Evolutionary conservation across 257 asterid genomes (phyloP).

Genomic region (Solanum lignicaule): DNA sequence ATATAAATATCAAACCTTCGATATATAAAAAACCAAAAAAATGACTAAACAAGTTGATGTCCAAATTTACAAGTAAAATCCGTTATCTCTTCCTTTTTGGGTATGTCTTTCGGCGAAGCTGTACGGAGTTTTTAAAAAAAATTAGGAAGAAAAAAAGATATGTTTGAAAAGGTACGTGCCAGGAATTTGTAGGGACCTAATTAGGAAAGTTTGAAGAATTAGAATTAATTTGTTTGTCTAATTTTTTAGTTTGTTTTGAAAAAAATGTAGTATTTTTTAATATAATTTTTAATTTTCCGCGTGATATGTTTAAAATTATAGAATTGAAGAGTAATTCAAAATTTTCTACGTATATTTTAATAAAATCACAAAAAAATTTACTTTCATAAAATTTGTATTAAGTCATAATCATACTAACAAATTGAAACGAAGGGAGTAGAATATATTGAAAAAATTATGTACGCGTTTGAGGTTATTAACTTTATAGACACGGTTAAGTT

Average conservation of each 20-base stretch:
- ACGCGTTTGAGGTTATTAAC: background rate
- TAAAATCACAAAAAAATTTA: too few species aligned
- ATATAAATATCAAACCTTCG: too few species aligned
- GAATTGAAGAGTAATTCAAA: too few species aligned
- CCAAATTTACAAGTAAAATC: background rate
- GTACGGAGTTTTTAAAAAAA: background rate
- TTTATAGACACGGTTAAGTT: background rate
- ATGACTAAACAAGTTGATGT: background rate
- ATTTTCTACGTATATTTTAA: too few species aligned
- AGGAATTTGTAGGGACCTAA: background rate
- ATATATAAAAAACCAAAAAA: too few species aligned
- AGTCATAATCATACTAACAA: background rate
- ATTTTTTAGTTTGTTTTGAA: too few species aligned
- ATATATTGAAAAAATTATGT: background rate
- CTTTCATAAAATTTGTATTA: too few species aligned
- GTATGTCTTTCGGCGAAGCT: background rate
- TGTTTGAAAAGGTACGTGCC: background rate
- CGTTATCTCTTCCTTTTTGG: background rate
- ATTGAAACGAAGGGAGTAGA: background rate
- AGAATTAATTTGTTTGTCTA: too few species aligned
- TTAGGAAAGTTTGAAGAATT: background rate
- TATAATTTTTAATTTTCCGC: too few species aligned
- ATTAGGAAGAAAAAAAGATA: too few species aligned
- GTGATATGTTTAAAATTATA: too few species aligned
- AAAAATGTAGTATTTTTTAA: too few species aligned